A percentile compares a stretch with the other conserved stretches of the same genome.
Conservation (phyloP, 148 eudicot genomes). For the Persicaria tinctoria region DNA sequence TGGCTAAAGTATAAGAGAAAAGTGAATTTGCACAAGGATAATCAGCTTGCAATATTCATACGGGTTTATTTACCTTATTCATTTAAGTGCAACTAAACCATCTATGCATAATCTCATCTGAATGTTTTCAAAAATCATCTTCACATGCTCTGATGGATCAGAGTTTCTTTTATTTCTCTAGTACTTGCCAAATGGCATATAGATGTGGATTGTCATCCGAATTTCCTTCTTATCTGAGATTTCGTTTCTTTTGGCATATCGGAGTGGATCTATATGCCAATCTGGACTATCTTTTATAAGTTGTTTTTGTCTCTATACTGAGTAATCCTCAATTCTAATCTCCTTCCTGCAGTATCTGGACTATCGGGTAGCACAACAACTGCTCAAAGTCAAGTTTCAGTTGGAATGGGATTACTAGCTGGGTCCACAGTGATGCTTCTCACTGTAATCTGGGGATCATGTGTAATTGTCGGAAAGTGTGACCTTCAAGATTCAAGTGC, state of each 20-base stretch:
- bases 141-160: background rate
- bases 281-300: no score
- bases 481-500: conserved; percentile 46
- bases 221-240: no score
- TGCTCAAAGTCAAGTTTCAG: conserved; percentile 89
- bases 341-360: conserved; percentile 57
- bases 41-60: background rate
- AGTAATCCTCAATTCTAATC: background rate
- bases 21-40: background rate
- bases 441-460: conserved; percentile 83
- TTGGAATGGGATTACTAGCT: conserved; percentile 93
- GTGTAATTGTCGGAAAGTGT: conserved; percentile 80
- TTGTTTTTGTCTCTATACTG: background rate
- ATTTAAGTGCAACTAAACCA: background rate
- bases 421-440: conserved; percentile 94
- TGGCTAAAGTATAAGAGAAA: background rate
- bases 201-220: no score
- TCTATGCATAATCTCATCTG: background rate
- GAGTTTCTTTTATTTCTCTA: no score
- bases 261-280: no score
- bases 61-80: background rate
- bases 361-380: conserved; percentile 65
- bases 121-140: background rate
- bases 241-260: no score
- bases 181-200: no score